Evolutionary conservation across 176 grass and related monocot genomes (phyloP), one percentile per base, ranked within the genome.

Genomic region (Aegilops sharonensis): DNA sequence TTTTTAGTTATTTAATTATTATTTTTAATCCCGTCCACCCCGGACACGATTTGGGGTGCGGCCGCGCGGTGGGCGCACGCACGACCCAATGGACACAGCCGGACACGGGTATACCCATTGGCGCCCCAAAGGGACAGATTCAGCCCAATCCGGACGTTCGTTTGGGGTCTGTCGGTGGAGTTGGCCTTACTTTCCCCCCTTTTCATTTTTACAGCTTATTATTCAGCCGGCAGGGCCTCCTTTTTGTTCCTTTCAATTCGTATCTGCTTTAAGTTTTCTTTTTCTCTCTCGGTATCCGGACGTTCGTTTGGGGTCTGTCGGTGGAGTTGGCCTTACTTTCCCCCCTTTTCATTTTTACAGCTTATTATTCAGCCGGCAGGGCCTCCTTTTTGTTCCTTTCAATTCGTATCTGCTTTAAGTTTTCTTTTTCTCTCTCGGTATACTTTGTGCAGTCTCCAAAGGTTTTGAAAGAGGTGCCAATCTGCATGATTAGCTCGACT

Each of bases 201-300:
- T 40, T 34, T 2, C 11, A 2, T 50, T 61, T 39, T 80, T 47
- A 80, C 78, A 47, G 61, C 56, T 5, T 25, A 37, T 4, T 24
- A 36, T 8, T 37, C 32, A 15, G 56, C n/a, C 60, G 23, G 71
- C 71, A 73, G 36, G 35, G 59, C 24, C 61, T 31, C 37, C 24
- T 66, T 80, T 80, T 64, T 63, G 77, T 79, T 27, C 78, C 60
- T 64, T 64, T 80, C 78, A 35, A 35, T 35, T 78, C 75, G 13
- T 3, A 80, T 66, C 78, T 18, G 61, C 78, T 65, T 80, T 80
- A 62, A 18, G 14, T 65, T 80, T 30, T 17, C 61, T 17, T 65
- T 65, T 47, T 20, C 23, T 29, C 21, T 18, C 60, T 9, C 24
- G 12, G 34, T 36, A 42, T 36, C 25, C 25, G 25, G 25, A 25